phyloP scores from a whole-genome alignment of 495 filamentous ascomycete genomes.

The Aspergillus panamensis region DNA sequence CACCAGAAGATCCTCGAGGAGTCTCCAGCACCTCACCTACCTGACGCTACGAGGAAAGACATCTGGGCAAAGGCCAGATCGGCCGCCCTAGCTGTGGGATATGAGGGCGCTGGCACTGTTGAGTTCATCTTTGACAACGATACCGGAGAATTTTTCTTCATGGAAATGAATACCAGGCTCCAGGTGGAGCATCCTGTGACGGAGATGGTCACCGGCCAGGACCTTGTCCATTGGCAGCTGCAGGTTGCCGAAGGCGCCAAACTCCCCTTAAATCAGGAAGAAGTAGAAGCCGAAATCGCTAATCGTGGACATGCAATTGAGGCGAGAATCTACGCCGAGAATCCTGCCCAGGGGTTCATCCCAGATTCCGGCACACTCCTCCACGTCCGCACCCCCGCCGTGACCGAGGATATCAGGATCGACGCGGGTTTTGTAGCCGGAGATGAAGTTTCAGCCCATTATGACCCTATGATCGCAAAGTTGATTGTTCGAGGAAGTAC shows the following conservation, averaged over 20 bases:
- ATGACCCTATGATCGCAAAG: conserved; percentile 99
- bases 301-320: conserved; percentile 84
- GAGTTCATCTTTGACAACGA: conserved; percentile 99
- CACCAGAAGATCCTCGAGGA: conserved; percentile 99
- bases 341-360: conserved; percentile 83
- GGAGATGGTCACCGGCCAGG: conserved; percentile 93
- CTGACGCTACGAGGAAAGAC: conserved; percentile 74
- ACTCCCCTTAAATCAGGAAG: conserved; percentile 80
- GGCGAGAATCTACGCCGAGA: conserved; percentile 95
- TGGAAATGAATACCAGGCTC: conserved; percentile 99
- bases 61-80: conserved; percentile 91
- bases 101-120: conserved; percentile 94
- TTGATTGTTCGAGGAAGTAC: conserved; percentile 84
- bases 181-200: conserved; percentile 98
- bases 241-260: conserved; percentile 81
- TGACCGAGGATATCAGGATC: conserved; percentile 71
- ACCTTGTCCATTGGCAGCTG: conserved; percentile 96
- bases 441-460: conserved; percentile 90
- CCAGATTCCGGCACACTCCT: conserved; percentile 89
- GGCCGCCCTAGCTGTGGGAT: conserved; percentile 87
- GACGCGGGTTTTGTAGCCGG: conserved; percentile 90
- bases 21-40: conserved; percentile 84
- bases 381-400: conserved; percentile 72
- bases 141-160: conserved; percentile 91
- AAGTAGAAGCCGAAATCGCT: conserved; percentile 74